These are phyloP conservation scores for Elongisporangium senticosum DNA, from an alignment of 352 stramenopile genomes.

Conservation along the genomic window DNA sequence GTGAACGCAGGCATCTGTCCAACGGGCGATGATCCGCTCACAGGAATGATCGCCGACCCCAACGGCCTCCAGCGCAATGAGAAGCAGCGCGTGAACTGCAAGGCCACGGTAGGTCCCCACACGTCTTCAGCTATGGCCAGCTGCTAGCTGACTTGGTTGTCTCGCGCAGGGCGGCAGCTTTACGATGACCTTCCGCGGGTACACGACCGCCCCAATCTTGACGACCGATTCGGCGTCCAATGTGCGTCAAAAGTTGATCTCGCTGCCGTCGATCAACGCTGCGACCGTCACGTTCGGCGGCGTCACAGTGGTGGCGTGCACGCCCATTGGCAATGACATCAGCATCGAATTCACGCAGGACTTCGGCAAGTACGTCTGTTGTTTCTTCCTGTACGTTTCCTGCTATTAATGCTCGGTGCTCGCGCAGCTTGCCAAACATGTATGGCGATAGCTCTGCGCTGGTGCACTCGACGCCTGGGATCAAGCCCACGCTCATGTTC, in stretches of 20 bases:
- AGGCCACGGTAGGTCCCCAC: conserved; percentile 46
- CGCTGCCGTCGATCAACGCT: conserved; percentile 60
- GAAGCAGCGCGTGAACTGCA: conserved; percentile 59
- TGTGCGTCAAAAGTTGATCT: conserved; percentile 45
- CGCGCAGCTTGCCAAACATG: conserved; percentile 43
- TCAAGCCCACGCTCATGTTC: conserved; percentile 36
- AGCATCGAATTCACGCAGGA: conserved; percentile 72
- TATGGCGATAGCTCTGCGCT: conserved; percentile 44
- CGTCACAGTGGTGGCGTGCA: conserved; percentile 60
- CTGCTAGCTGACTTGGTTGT: not conserved
- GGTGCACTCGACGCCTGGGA: conserved; percentile 43
- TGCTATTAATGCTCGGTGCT: not conserved
- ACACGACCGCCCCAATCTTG: conserved; percentile 67
- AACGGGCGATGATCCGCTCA: conserved; percentile 82
- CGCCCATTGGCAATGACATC: conserved; percentile 70
- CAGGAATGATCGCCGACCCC: conserved; percentile 55
- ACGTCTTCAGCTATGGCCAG: conserved; percentile 17
- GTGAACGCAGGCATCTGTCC: conserved; percentile 55
- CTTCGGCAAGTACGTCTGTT: conserved; percentile 53
- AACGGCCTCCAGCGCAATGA: conserved; percentile 66
- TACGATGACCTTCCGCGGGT: conserved; percentile 76
- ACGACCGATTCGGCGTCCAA: conserved; percentile 37
- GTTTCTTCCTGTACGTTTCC: not conserved
- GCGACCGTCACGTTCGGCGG: conserved; percentile 61
- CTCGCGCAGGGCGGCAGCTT: conserved; percentile 60